Percentiles rank a stretch among this genome's conserved stretches.
Evolutionary conservation across 176 grass and related monocot species (phyloP).

Genomic region (Phyllostachys edulis): DNA sequence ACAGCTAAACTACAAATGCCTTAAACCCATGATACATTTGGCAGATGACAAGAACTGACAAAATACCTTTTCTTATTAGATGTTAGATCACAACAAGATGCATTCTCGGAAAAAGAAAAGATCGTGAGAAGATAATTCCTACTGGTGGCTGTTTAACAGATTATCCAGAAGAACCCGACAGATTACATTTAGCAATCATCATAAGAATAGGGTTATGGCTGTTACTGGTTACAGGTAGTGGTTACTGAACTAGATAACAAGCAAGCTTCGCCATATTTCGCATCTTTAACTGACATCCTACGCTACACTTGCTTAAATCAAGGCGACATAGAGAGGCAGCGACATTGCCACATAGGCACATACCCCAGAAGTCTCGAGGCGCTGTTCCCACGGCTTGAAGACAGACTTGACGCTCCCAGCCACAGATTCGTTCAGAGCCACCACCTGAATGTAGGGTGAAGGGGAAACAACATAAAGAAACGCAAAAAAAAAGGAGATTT

Average conservation of each 20-base stretch:
- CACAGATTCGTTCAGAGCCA: slow-evolving; percentile 86
- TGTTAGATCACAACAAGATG: background rate
- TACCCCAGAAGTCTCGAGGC: slow-evolving; percentile 87
- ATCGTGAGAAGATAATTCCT: background rate
- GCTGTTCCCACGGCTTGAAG: slow-evolving; percentile 90
- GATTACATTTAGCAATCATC: background rate
- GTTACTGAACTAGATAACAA: background rate
- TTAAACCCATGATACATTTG: background rate
- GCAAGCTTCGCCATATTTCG: background rate
- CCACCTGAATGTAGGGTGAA: slow-evolving; percentile 39
- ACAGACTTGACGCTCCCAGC: slow-evolving; percentile 81
- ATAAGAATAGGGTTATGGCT: background rate
- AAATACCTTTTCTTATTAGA: background rate
- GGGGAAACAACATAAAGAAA: background rate
- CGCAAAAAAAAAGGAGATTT: background rate
- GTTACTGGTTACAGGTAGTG: background rate
- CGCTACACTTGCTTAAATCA: background rate
- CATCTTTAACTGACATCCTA: background rate
- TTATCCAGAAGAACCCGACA: background rate
- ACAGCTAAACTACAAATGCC: background rate
- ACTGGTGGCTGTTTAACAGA: background rate
- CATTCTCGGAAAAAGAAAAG: background rate
- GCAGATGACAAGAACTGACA: background rate
- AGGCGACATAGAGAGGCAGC: background rate
- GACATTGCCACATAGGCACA: slow-evolving; percentile 23